These are phyloP conservation scores for Phaffomyces thermotolerans DNA, from an alignment of 805 yeast genomes.

Conservation along the genomic window DNA sequence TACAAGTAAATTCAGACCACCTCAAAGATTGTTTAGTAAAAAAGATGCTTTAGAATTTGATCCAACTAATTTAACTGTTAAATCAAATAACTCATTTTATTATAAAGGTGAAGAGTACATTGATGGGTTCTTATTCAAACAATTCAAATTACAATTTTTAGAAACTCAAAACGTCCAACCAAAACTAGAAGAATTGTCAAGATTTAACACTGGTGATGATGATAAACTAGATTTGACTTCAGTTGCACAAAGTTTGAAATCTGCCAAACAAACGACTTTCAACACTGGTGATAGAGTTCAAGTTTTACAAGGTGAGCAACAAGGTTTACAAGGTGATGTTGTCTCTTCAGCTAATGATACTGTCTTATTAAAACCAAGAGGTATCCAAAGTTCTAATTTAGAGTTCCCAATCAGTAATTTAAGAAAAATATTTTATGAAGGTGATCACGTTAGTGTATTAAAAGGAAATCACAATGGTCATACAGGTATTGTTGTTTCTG, in stretches of 20 bases:
- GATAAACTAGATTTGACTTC: constrained; percentile 83
- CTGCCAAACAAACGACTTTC: constrained; percentile 51
- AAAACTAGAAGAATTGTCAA: constrained; percentile 77
- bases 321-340: constrained; percentile 80
- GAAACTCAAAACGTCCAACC: constrained; percentile 83
- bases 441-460: constrained; percentile 91
- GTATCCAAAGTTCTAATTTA: constrained; percentile 42
- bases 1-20: constrained; percentile 66
- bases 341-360: constrained; percentile 59
- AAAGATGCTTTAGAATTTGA: constrained; percentile 85
- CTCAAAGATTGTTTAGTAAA: constrained; percentile 80
- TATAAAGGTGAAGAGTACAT: constrained; percentile 85
- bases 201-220: constrained; percentile 64
- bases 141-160: constrained; percentile 74
- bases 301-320: constrained; percentile 87
- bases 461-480: constrained; percentile 91
- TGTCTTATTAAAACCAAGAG: constrained; percentile 40
- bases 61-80: constrained; percentile 60
- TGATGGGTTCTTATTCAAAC: constrained; percentile 83
- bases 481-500: constrained; percentile 86
- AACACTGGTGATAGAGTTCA: constrained; percentile 95
- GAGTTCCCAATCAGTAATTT: constrained; percentile 79
- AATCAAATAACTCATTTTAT: constrained; percentile 55
- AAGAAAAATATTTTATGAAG: constrained; percentile 79
- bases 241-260: constrained; percentile 79